phyloP scores from a whole-genome alignment of 768 basidiomycete species.

The Leccinellum luteum region DNA sequence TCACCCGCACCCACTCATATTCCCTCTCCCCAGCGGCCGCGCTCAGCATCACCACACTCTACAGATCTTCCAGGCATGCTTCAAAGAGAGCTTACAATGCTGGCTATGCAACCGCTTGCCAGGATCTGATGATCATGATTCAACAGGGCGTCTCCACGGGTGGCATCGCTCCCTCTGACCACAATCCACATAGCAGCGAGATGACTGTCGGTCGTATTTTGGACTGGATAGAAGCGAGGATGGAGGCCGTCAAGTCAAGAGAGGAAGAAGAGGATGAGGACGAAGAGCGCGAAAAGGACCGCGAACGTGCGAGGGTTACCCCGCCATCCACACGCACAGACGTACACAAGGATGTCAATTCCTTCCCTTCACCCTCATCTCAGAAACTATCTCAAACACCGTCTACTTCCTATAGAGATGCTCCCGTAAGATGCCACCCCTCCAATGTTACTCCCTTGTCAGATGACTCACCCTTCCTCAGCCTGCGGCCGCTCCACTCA shows the following conservation, averaged over 20 bases:
- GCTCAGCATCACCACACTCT: slow-evolving; percentile 80
- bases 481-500: slow-evolving; percentile 26
- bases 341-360: slow-evolving; percentile 17
- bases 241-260: slow-evolving; percentile 70
- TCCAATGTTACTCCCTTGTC: background rate
- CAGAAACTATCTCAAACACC: slow-evolving; percentile 18
- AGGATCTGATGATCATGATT: slow-evolving; percentile 77
- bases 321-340: slow-evolving; percentile 20
- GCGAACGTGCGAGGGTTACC: slow-evolving; percentile 37
- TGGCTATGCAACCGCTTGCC: slow-evolving; percentile 77
- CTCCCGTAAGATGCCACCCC: slow-evolving; percentile 31
- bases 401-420: slow-evolving; percentile 17
- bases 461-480: slow-evolving; percentile 13
- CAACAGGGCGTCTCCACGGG: slow-evolving; percentile 76
- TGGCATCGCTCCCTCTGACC: slow-evolving; percentile 40
- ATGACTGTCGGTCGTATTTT: slow-evolving; percentile 78
- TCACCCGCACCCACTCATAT: slow-evolving; percentile 18
- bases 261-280: slow-evolving; percentile 86
- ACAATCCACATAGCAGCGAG: slow-evolving; percentile 50
- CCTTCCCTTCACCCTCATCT: slow-evolving; percentile 16
- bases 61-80: slow-evolving; percentile 72
- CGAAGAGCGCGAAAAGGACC: slow-evolving; percentile 62
- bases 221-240: slow-evolving; percentile 82
- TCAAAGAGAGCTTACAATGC: slow-evolving; percentile 80
- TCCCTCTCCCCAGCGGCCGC: slow-evolving; percentile 59